Evolutionary conservation across 73 alveolate species (phyloP), one percentile per base, ranked within the genome.

Genomic region (Effrenium voratum): DNA sequence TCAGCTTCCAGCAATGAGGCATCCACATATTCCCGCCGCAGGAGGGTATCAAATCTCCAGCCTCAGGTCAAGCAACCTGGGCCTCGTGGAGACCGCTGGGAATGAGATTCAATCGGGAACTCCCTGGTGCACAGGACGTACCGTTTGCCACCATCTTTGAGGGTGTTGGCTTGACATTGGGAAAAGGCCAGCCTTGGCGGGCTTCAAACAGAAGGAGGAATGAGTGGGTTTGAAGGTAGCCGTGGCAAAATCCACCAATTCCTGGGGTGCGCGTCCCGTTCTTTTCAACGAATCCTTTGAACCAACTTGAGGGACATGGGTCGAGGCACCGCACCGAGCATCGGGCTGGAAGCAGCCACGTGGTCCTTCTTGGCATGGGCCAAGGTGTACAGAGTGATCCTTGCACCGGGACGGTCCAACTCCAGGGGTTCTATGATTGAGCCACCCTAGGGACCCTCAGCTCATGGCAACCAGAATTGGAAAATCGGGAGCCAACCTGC

Each of bases 381-480:
- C 95, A 88, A 49, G 55, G 95, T 88, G 70, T 88, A 88, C 26
- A 88, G 70, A 36, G 95, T 88, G 84, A 88, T 88, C 95, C 95
- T 88, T 28, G 82, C 28, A 72, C n/a, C n/a, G n/a, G n/a, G n/a
- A 52, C 63, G 63, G 8, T 52, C 63, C 19, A 19, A 8, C 8
- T 52, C 26, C 19, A 19, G 26, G 19, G 63, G 63, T 12, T 52
- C 63, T 12, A 52, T 8, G 19, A 12, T 52, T 19, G 63, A 52
- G 8, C 63, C 63, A 52, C 63, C 19, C 63, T 52, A 52, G 26
- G 8, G 63, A 52, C 63, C 26, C 63, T 52, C 8, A n/a, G n/a
- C n/a, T n/a, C n/a, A n/a, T n/a, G n/a, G n/a, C n/a, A n/a, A n/a
- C n/a, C n/a, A n/a, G n/a, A n/a, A n/a, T n/a, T n/a, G n/a, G n/a